These are phyloP conservation scores for Eucalyptus caleyi DNA, from an alignment of 345 rosid species.

Conservation along the genomic window DNA sequence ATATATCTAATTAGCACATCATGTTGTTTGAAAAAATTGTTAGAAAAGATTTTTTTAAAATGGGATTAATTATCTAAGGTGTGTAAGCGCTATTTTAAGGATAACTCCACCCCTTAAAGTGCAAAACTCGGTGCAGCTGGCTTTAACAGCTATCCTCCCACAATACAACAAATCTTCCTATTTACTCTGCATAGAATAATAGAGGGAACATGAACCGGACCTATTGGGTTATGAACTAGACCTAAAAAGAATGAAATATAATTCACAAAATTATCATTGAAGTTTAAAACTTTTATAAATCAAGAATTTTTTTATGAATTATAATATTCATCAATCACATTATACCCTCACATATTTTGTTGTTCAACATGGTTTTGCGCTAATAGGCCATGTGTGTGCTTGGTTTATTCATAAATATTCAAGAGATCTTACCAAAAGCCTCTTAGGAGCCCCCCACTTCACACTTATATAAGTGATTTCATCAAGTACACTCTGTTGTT, in stretches of 20 bases:
- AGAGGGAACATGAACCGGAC: neutral
- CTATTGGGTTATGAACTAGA: neutral
- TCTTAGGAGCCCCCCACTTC: neutral
- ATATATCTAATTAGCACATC: neutral
- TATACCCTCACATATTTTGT: neutral
- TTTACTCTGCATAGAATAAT: neutral
- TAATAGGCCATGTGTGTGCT: neutral
- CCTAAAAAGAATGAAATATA: neutral
- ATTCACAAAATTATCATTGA: too few relatives aligned
- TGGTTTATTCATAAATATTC: neutral
- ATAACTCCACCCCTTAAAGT: neutral
- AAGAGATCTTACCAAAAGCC: neutral
- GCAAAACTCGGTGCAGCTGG: accelerated
- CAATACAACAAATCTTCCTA: accelerated
- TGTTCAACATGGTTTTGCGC: too few relatives aligned
- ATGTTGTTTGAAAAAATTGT: neutral
- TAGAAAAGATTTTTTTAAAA: neutral
- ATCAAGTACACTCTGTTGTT: accelerated
- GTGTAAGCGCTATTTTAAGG: neutral
- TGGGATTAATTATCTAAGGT: neutral
- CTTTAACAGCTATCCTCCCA: too few relatives aligned
- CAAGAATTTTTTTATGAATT: neutral
- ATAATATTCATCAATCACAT: neutral
- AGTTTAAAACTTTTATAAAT: neutral
- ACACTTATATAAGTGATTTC: neutral